Percentiles rank a stretch among this genome's conserved stretches.
Evolutionary conservation across 176 grass and related monocot species (phyloP).

Genomic region (Oryza nivara): DNA sequence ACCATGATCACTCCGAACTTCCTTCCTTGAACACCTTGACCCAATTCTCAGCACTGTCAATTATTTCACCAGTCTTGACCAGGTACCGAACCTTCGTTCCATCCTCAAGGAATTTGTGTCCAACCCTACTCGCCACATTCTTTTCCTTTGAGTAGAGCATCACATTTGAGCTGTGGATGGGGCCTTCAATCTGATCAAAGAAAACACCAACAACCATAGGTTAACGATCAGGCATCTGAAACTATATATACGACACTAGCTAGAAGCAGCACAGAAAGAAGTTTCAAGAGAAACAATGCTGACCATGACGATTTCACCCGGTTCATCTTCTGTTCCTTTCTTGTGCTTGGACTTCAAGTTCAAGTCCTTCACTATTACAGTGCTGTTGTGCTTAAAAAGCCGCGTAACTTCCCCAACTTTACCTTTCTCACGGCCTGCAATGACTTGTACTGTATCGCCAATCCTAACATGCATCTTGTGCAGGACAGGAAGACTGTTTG

Average conservation of each 20-base stretch:
- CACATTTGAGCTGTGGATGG: constrained; percentile 97
- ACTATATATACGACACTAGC: neutral
- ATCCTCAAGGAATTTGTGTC: constrained; percentile 82
- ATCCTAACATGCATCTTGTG: constrained; percentile 97
- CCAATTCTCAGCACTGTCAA: constrained; percentile 84
- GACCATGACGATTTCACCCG: constrained; percentile 90
- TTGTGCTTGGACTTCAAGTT: constrained; percentile 98
- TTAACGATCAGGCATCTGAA: constrained; percentile 18
- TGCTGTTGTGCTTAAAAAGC: constrained; percentile 90
- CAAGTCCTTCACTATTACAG: constrained; percentile 83
- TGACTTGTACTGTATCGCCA: constrained; percentile 84
- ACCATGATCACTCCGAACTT: constrained; percentile 23
- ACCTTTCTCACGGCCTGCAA: constrained; percentile 85
- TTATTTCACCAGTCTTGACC: constrained; percentile 81
- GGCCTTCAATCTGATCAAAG: constrained; percentile 68
- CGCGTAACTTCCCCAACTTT: constrained; percentile 79
- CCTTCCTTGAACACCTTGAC: constrained; percentile 75
- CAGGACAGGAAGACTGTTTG: constrained; percentile 84
- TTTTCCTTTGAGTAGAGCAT: constrained; percentile 97
- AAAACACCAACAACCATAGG: neutral
- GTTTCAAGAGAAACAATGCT: constrained; percentile 14
- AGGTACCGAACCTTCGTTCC: constrained; percentile 83
- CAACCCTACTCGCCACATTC: constrained; percentile 77
- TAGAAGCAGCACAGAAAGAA: neutral
- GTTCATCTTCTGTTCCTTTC: constrained; percentile 82